Evolutionary conservation across 129 eudicot species (phyloP), one percentile per base, ranked within the genome.

Genomic region (Calendula officinalis): DNA sequence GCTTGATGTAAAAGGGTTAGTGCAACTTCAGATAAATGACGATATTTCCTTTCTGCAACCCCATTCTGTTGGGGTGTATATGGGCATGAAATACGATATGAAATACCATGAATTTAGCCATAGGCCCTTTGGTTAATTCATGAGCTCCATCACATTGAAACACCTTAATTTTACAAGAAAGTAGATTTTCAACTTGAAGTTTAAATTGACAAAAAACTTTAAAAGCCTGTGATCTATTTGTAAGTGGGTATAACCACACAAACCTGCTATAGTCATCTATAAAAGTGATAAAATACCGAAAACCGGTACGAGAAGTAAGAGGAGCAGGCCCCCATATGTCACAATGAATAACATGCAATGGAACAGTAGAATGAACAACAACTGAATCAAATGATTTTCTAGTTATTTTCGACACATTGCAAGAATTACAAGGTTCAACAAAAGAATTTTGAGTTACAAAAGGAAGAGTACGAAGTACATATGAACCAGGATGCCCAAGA

Each of bases 21-120:
- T 2, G 56, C 56, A 17, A 51, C 10, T 17, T 51, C 34, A 7
- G 56, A 51, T 51, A 51, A 51, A 17, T 51, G 56, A 1, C 2
- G 3, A 17, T 51, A 4, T 51, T 51, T 51, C 0, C 36, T 33
- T 51, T 17, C 56, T 5, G 56, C 56, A 15, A 51, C 35, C 3
- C 56, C 56, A 51, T 51, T 51, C 22, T 51, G 56, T 17, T 51
- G 56, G 4, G 35, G 56, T 2, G 56, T 51, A 22, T 51, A 51
- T 2, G 56, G 56, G 3, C 35, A 51, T 2, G 35, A 51, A 7
- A 22, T 51, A 12, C 16, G 53, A n/a, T 47, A 47, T 11, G 22
- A 11, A 47, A 47, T 47, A 10, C 53, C 53, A 47, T 11, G 53
- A n/a, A 47, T n/a, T 3, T 47, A 11, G 4, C 53, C 53, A 47